Conservation (phyloP, 2,329 filamentous ascomycete genomes). For the Thermomyces lanuginosus region DNA sequence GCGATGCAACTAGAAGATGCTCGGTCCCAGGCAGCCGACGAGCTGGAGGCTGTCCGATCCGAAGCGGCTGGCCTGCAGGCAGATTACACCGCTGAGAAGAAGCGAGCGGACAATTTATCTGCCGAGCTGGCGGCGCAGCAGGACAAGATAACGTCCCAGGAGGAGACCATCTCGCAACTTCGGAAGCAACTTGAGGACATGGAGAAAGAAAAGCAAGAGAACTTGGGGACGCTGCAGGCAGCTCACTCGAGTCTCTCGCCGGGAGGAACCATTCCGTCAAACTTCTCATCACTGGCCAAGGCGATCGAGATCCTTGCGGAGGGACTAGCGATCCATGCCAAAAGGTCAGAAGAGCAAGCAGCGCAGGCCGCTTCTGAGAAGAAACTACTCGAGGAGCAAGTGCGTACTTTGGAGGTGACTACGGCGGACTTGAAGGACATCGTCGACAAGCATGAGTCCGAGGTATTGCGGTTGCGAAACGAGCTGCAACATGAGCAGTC, state of each 20-base stretch:
- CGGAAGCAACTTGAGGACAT: constrained; percentile 35
- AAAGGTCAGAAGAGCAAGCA: constrained; percentile 43
- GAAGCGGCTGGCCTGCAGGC: constrained; percentile 42
- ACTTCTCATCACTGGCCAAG: constrained; percentile 43
- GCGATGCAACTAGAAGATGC: constrained; percentile 55
- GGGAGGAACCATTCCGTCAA: constrained; percentile 36
- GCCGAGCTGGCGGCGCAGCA: constrained; percentile 39
- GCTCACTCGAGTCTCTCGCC: constrained; percentile 44
- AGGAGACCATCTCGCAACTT: constrained; percentile 30
- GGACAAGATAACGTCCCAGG: constrained; percentile 30
- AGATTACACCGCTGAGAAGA: constrained; percentile 42
- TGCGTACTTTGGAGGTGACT: constrained; percentile 42
- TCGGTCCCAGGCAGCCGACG: constrained; percentile 31
- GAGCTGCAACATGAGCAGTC: constrained; percentile 33
- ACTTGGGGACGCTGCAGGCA: constrained; percentile 40
- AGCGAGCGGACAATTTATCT: constrained; percentile 44
- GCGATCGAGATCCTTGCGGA: constrained; percentile 42
- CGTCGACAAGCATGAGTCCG: constrained; percentile 37
- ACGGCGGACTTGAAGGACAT: constrained; percentile 38
- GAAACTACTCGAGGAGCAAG: constrained; percentile 40
- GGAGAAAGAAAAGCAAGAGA: constrained; percentile 37
- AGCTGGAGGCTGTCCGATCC: constrained; percentile 17
- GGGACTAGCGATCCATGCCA: constrained; percentile 44
- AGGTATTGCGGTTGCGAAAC: constrained; percentile 39
- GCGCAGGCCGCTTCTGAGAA: constrained; percentile 47